These are phyloP conservation scores for Goffeauzyma gilvescens DNA, from an alignment of 768 basidiomycete genomes.

Conservation along the genomic window DNA sequence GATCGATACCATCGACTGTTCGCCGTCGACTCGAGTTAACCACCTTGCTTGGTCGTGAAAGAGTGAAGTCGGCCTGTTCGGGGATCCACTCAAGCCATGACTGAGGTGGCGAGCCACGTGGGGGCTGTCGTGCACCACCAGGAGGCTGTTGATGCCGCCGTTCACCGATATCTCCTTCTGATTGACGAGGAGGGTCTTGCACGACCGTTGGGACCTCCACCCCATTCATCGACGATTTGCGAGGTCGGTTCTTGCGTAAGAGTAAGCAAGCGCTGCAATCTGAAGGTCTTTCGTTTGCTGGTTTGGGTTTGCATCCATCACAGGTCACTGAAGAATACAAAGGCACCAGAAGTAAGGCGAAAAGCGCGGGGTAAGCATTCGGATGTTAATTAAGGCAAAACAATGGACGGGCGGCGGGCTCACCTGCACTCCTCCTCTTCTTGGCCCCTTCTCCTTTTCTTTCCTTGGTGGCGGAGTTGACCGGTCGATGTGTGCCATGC, in stretches of 20 bases:
- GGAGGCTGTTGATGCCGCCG: constrained; percentile 1
- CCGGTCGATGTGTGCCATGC: background rate
- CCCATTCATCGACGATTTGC: background rate
- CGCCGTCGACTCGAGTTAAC: too few species aligned
- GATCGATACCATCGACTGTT: too few species aligned
- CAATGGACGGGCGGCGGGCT: background rate
- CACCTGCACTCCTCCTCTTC: background rate
- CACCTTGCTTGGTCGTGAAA: too few species aligned
- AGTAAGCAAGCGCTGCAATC: background rate
- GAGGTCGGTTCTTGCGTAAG: background rate
- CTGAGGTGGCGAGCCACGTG: background rate
- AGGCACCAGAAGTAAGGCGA: background rate
- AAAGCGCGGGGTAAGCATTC: background rate
- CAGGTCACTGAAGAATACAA: background rate
- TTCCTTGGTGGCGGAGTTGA: too few species aligned
- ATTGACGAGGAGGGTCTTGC: background rate
- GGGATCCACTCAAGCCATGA: too few species aligned
- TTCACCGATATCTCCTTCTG: background rate
- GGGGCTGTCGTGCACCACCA: background rate
- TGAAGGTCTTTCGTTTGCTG: background rate
- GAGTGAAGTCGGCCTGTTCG: too few species aligned
- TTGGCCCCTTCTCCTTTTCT: too few species aligned
- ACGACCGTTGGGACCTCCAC: background rate
- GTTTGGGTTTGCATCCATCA: background rate
- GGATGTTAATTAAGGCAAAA: background rate